phyloP scores from a whole-genome alignment of 768 basidiomycete species.

The Dacryopinax spathularia region DNA sequence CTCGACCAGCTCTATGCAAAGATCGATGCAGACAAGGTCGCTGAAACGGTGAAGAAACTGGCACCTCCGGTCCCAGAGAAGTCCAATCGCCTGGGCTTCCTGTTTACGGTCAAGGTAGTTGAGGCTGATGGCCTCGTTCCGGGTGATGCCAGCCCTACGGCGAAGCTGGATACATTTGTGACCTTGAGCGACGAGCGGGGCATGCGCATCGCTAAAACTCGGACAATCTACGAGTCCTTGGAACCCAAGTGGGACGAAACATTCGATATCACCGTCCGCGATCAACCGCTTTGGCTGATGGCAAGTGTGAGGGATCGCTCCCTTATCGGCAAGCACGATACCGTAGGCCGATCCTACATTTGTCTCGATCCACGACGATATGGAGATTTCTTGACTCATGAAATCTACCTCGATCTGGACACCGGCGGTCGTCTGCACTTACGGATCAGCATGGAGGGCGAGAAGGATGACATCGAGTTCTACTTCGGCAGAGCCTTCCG shows the following conservation, averaged over 20 bases:
- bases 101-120: slow-evolving; percentile 89
- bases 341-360: slow-evolving; percentile 78
- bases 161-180: slow-evolving; percentile 80
- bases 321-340: slow-evolving; percentile 83
- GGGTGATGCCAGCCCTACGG: slow-evolving; percentile 57
- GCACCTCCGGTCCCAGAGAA: slow-evolving; percentile 64
- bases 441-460: slow-evolving; percentile 94
- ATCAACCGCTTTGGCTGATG: slow-evolving; percentile 93
- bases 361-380: slow-evolving; percentile 82
- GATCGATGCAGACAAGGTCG: slow-evolving; percentile 76
- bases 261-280: slow-evolving; percentile 75
- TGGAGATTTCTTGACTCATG: slow-evolving; percentile 78
- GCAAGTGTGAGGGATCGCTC: slow-evolving; percentile 85
- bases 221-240: slow-evolving; percentile 84
- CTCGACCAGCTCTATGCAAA: slow-evolving; percentile 90
- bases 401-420: slow-evolving; percentile 84
- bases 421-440: slow-evolving; percentile 70
- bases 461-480: slow-evolving; percentile 95
- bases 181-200: slow-evolving; percentile 89
- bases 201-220: slow-evolving; percentile 78
- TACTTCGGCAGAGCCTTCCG: slow-evolving; percentile 94
- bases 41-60: slow-evolving; percentile 41
- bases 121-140: slow-evolving; percentile 81
- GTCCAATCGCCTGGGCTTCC: slow-evolving; percentile 47
- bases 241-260: slow-evolving; percentile 97